Evolutionary conservation across 2,329 filamentous ascomycete genomes (phyloP), one percentile per base, ranked within the genome.

Genomic region (Colletotrichum liriopes): DNA sequence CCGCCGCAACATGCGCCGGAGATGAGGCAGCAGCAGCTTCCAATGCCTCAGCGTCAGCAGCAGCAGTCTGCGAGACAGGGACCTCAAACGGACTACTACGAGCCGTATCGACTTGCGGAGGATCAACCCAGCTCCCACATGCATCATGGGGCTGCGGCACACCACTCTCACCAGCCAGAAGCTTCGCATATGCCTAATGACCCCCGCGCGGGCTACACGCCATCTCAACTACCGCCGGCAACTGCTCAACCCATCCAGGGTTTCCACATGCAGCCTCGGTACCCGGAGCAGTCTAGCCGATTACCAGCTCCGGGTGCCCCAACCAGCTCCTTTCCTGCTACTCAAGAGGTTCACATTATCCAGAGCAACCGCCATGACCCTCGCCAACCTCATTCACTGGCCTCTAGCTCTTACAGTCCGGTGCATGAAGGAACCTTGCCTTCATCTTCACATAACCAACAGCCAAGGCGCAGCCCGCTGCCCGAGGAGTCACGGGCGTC

Each of bases 321-420:
- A 7, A 14, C 49, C 5, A 56, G 47, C 20, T 61, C 69, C 2
- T 69, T 72, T 12, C 41, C 59, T 18, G 16, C 67, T 54, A 49
- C 63, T 16, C 65, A 69, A 26, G 69, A 72, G 59, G 69, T 72
- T 12, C 65, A 72, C 45, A 29, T 72, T 14, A 60, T 72, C 14
- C 69, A 72, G 52, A 69, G 59, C 65, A 69, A 49, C 59, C 69
- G 69, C 54, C 59, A 58, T 9, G 59, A 69, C 23, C 43, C 65
- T 41, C 65, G 65, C 9, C 65, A 60, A 37, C 32, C 69, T n/a
- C 63, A 69, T 12, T 14, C 69, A 4, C 45, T 72, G 29, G 65
- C 69, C 1, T 67, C 62, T 12, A 63, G 49, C 60, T 69, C 66
- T 26, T 72, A 72, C 45, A 69, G 45, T 23, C 59, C 69, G 8